Percentiles rank a stretch among this genome's conserved stretches.
Conservation (phyloP, 768 basidiomycete genomes). For the Mycena venus region DNA sequence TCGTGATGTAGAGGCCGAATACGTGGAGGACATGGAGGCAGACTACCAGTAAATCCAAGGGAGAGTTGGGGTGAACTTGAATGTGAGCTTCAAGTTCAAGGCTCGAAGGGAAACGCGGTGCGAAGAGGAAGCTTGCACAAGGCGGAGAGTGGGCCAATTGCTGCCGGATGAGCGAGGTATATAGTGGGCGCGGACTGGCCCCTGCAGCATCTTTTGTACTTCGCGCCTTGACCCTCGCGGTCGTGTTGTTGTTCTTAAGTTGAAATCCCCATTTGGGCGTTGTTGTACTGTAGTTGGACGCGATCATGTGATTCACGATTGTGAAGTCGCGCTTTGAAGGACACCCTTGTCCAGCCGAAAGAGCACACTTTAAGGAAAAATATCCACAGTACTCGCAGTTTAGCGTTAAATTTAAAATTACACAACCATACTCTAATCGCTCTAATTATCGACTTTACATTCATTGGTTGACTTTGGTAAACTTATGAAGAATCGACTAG, state of each 20-base stretch:
- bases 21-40: background rate
- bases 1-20: too few relatives aligned
- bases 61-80: too few relatives aligned
- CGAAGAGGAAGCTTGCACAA: background rate
- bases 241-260: constrained; percentile 3
- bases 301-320: constrained; percentile 11
- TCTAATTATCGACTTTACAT: too few relatives aligned
- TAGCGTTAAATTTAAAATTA: too few relatives aligned
- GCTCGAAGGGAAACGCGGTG: background rate
- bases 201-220: constrained; percentile 7
- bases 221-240: constrained; percentile 9
- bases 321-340: too few relatives aligned
- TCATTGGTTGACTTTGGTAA: too few relatives aligned
- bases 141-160: too few relatives aligned
- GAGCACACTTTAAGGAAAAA: too few relatives aligned
- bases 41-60: background rate
- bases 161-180: too few relatives aligned
- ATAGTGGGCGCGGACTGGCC: background rate
- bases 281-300: constrained; percentile 7
- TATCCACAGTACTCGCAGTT: too few relatives aligned
- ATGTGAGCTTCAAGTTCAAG: background rate
- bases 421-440: too few relatives aligned
- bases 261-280: constrained; percentile 3
- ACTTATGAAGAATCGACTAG: background rate
- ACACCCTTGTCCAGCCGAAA: too few relatives aligned